Base-by-base conservation (phyloP, 2,329 filamentous ascomycete genomes). In the Verticillium tricorpus region DNA sequence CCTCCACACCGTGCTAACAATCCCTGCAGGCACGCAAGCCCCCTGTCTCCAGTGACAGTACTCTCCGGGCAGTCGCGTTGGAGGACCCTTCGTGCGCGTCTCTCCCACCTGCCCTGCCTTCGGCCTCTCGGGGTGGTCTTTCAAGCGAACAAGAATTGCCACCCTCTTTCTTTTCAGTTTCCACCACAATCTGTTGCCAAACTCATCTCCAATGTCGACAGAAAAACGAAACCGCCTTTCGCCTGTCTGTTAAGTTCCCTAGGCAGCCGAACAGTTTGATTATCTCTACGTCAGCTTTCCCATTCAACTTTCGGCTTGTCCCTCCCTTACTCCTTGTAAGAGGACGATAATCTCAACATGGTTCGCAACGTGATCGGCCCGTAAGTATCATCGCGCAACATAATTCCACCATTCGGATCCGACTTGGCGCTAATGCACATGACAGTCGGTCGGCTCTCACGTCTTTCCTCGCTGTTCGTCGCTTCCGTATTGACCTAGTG, bases 391-490 rank as follows among this genome's bases (percentile, higher is more conserved):
- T 34, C 37, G 7, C 19, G 1, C 45, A 22, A 11, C 8, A 52
- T 17, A 5, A 28, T 14, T 52, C 22, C 34, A 11, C 9, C 45
- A 9, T 52, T 19, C 19, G 45, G 3, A 5, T 52, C 8, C 15
- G 6, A 19, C n/a, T 19, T 11, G n/a, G 5, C 19, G 19, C 45
- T 45, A 14, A 19, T 56, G 45, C 28, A 52, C 11, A 14, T 28
- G 14, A n/a, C 54, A 79, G 77, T 3, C 80, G 82, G 71, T 85
- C 82, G 22, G 82, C 82, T 15, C 69, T 85, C 69, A 85, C 81
- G 2, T 80, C 84, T 65, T 85, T 82, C 63, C 72, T 85, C 54
- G 81, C 82, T 28, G 79, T 81, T 66, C 66, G 78, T 67, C 34
- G 11, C 31, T 35, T 52, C 45, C 45, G 9, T 52, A n/a, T 22